Evolutionary conservation across 345 rosid species (phyloP), one percentile per base, ranked within the genome.

Genomic region (Crucihimalaya himalaica): DNA sequence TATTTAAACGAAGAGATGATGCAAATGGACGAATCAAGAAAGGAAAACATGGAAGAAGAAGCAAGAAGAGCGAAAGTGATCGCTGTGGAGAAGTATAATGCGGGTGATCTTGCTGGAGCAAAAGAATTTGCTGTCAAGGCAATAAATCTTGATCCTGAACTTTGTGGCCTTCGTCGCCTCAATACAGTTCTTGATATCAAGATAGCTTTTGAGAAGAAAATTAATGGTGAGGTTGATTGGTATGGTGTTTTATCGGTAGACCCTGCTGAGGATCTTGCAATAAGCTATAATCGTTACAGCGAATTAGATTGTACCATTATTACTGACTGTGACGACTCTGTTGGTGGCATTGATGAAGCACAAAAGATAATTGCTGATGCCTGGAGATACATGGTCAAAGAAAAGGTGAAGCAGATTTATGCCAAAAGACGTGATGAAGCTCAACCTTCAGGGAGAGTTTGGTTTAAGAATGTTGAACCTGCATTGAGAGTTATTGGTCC

Each of bases 21-120:
- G 48, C 29, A 34, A 64, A 57, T 63, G 18, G 37, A 31, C 18
- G 48, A 50, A 48, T 0, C 5, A 43, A 54, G 23, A 37, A 65
- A 14, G 84, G 82, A 82, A 10, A 77, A 79, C 51, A 79, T 77
- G 42, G 82, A 42, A 72, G 85, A 75, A 13, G 83, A 78, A 54
- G 87, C 87, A 6, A 4, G 32, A 37, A 78, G 46, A 72, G 87
- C 81, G 5, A 83, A 75, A 79, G 77, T 62, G 35, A 68, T 82
- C 12, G 86, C 88, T 2, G 83, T 85, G 76, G 68, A 73, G 70
- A 83, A 82, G 75, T 68, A 85, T 42, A 21, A 8, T 5, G 81
- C 68, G 46, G 78, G 70, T 51, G 86, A 84, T 68, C 5, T 79
- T 27, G 51, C 14, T 8, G 80, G 82, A 35, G 87, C 89, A 15